These are phyloP conservation scores for Didymosphaeria variabile DNA, from an alignment of 2,329 filamentous ascomycete genomes.

Conservation along the genomic window DNA sequence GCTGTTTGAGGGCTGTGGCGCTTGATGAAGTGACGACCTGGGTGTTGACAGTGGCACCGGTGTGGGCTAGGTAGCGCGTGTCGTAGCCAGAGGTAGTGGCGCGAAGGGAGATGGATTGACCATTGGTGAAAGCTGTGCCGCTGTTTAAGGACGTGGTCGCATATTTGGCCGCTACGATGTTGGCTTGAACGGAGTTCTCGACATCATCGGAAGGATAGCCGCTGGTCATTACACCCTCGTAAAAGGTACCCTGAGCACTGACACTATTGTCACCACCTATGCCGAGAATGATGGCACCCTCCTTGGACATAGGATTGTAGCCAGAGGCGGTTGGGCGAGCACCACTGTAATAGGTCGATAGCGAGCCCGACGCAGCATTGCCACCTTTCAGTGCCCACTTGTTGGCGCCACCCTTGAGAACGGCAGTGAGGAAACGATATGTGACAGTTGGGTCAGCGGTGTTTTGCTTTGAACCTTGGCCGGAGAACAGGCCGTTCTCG, in stretches of 20 bases:
- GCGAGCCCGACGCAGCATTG: constrained; percentile 62
- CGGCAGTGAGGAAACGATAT: constrained; percentile 65
- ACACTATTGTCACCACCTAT: constrained; percentile 73
- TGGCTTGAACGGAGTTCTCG: constrained; percentile 66
- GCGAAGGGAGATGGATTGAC: constrained; percentile 62
- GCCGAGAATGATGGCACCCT: constrained; percentile 73
- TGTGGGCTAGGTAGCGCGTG: constrained; percentile 65
- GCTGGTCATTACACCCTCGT: constrained; percentile 71
- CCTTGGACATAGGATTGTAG: constrained; percentile 70
- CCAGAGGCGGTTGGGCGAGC: constrained; percentile 60
- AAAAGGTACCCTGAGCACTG: constrained; percentile 69
- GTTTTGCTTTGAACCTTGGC: constrained; percentile 58
- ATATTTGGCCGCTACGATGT: constrained; percentile 69
- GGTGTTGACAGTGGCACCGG: constrained; percentile 60
- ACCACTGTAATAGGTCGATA: constrained; percentile 69
- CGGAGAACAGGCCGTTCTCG: constrained; percentile 73
- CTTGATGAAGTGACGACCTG: constrained; percentile 65
- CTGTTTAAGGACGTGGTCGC: constrained; percentile 58
- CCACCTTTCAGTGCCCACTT: constrained; percentile 69
- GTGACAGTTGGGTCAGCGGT: constrained; percentile 61
- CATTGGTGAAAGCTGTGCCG: constrained; percentile 59
- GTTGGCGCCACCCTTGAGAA: constrained; percentile 65
- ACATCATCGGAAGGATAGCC: constrained; percentile 69
- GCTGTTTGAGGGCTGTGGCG: constrained; percentile 58
- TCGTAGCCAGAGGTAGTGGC: constrained; percentile 65